These are phyloP conservation scores for Leccinellum rugosiceps DNA, from an alignment of 768 basidiomycete genomes.

Conservation along the genomic window DNA sequence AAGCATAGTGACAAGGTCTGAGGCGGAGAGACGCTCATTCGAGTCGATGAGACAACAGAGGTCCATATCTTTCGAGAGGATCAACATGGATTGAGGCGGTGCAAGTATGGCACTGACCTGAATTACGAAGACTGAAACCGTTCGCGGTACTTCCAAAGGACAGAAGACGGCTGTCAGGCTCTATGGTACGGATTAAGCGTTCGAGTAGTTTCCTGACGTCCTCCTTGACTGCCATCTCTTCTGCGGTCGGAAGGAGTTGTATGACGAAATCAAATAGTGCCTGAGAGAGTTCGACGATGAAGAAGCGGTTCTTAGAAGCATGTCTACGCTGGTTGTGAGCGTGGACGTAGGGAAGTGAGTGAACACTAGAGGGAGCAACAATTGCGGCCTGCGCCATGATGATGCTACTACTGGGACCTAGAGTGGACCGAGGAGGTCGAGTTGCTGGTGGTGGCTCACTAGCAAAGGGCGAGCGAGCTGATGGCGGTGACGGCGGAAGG, in stretches of 20 bases:
- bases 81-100: constrained; percentile 7
- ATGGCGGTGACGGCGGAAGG: constrained; percentile 10
- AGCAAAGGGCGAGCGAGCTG: constrained; percentile 5
- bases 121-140: constrained; percentile 94
- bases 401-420: constrained; percentile 3
- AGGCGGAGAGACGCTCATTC: constrained; percentile 70
- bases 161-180: constrained; percentile 84
- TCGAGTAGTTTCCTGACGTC: constrained; percentile 94
- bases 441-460: constrained; percentile 2
- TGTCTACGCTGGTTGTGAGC: constrained; percentile 38
- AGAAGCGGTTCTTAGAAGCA: constrained; percentile 52
- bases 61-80: constrained; percentile 80
- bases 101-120: constrained; percentile 50
- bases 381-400: constrained; percentile 31
- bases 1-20: constrained; percentile 91
- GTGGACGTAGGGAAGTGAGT: constrained; percentile 27
- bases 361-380: constrained; percentile 14
- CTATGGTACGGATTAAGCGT: constrained; percentile 91
- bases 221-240: constrained; percentile 93
- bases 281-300: constrained; percentile 79
- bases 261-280: constrained; percentile 93
- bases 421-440: neutral
- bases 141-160: constrained; percentile 98
- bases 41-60: constrained; percentile 95
- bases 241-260: constrained; percentile 83